Base-by-base conservation (phyloP, 2,329 filamentous ascomycete species). In the Nemania serpens region DNA sequence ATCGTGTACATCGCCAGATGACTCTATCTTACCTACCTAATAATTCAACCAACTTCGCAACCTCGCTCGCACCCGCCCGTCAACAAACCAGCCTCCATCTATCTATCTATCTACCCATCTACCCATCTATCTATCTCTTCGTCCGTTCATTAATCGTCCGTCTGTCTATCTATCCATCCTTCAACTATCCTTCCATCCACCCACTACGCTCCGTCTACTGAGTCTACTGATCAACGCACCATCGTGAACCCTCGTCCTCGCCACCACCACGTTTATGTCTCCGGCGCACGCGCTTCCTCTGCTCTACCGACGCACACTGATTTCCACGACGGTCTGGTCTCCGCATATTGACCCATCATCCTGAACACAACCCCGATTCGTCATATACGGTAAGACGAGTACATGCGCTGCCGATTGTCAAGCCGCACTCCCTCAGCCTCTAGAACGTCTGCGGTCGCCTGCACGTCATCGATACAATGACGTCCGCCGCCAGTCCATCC, bases 401-500 rank as follows among this genome's bases (percentile, higher is more conserved):
- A 61, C 59, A 65, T 65, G 52, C 47, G 59, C 61, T 48, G 51
- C 50, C 52, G 48, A 58, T 50, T 64, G 58, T 56, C 53, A 62
- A 52, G 43, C 25, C 55, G 57, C 59, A 46, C 55, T 47, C 25
- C 54, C 56, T 34, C 62, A 56, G 49, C 48, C 54, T 54, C 63
- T 55, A 55, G 20, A 63, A 66, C 64, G 56, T 65, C 65, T 65
- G 65, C 64, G 66, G 67, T 70, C 64, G 62, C 68, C 62, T 62
- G 71, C 72, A 71, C 70, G 71, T 70, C 71, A 70, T 70, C 66
- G 59, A 68, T 67, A 71, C 59, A 55, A 74, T 74, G 72, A 71
- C 70, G 68, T 74, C 72, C 62, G 66, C 71, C 53, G 64, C 66
- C 59, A 71, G 71, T 39, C 68, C 70, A 37, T 70, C 70, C 18